Percentiles rank a stretch among this genome's conserved stretches.
Conservation (phyloP, 2,329 filamentous ascomycete species). For the Aspergillus felis region DNA sequence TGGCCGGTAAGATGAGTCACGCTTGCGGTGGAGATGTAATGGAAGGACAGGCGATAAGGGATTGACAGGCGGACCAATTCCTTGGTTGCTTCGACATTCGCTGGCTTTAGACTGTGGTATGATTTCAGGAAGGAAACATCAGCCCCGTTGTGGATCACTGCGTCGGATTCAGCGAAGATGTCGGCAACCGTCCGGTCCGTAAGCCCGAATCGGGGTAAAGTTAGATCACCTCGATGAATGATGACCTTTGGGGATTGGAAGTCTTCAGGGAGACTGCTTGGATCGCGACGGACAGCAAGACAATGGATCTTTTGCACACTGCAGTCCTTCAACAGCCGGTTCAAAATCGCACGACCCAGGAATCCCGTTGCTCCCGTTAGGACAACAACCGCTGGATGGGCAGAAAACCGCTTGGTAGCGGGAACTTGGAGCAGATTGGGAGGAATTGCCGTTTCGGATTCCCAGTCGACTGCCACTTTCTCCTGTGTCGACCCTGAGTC, state of each 20-base stretch:
- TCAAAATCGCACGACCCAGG: constrained; percentile 3
- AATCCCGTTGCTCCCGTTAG: constrained; percentile 10
- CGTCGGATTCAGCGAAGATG: constrained; percentile 10
- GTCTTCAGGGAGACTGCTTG: not conserved
- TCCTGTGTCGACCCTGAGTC: not conserved
- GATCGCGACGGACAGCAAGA: constrained; percentile 2
- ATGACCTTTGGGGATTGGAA: not conserved
- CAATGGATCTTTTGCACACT: constrained; percentile 6
- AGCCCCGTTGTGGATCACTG: constrained; percentile 1
- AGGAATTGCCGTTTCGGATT: constrained; percentile 3
- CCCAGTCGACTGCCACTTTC: constrained; percentile 4
- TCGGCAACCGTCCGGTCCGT: not conserved
- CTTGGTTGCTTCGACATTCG: not conserved
- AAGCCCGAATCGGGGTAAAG: not conserved
- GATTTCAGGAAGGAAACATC: constrained; percentile 9
- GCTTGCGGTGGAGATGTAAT: not conserved
- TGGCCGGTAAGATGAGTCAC: constrained; percentile 6
- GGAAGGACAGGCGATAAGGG: not conserved
- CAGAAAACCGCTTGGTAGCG: not conserved
- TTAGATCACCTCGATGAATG: not conserved
- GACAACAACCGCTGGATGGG: not conserved
- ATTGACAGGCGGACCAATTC: not conserved
- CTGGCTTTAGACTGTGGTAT: not conserved
- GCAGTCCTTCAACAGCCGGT: not conserved
- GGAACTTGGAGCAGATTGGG: not conserved